These are phyloP conservation scores for Cephalotrichum gorgonifer DNA, from an alignment of 2,329 filamentous ascomycete genomes.

Conservation along the genomic window DNA sequence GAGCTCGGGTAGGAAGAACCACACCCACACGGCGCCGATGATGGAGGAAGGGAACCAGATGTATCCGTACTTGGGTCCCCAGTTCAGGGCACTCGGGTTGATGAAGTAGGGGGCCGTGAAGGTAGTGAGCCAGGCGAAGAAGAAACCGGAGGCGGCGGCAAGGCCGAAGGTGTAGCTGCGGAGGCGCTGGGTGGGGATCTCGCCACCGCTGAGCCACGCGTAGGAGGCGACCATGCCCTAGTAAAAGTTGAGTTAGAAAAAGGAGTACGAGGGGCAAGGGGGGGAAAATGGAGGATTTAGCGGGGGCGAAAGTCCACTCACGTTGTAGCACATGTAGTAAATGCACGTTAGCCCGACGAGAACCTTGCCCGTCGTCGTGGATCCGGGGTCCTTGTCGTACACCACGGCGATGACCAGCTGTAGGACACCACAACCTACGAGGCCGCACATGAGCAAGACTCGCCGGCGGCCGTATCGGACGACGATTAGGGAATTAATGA, in stretches of 20 bases:
- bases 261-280: background rate
- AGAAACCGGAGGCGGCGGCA: slow-evolving; percentile 35
- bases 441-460: slow-evolving; percentile 34
- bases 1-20: slow-evolving; percentile 7
- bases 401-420: slow-evolving; percentile 38
- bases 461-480: slow-evolving; percentile 36
- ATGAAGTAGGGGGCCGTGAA: slow-evolving; percentile 46
- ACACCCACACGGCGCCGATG: slow-evolving; percentile 5
- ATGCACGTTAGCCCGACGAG: slow-evolving; percentile 36
- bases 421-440: slow-evolving; percentile 34
- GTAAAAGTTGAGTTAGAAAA: background rate
- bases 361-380: slow-evolving; percentile 22
- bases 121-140: slow-evolving; percentile 38
- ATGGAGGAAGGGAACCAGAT: slow-evolving; percentile 31
- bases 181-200: slow-evolving; percentile 40
- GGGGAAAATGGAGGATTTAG: background rate
- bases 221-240: slow-evolving; percentile 38
- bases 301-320: slow-evolving; percentile 22
- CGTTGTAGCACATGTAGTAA: slow-evolving; percentile 38
- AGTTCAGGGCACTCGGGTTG: slow-evolving; percentile 36
- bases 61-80: slow-evolving; percentile 40
- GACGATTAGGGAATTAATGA: slow-evolving; percentile 36
- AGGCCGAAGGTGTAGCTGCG: slow-evolving; percentile 41
- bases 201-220: slow-evolving; percentile 40
- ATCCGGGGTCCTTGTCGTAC: slow-evolving; percentile 27